Evolutionary conservation across 345 rosid species (phyloP), one percentile per base, ranked within the genome.

Genomic region (Raphanus sativus): DNA sequence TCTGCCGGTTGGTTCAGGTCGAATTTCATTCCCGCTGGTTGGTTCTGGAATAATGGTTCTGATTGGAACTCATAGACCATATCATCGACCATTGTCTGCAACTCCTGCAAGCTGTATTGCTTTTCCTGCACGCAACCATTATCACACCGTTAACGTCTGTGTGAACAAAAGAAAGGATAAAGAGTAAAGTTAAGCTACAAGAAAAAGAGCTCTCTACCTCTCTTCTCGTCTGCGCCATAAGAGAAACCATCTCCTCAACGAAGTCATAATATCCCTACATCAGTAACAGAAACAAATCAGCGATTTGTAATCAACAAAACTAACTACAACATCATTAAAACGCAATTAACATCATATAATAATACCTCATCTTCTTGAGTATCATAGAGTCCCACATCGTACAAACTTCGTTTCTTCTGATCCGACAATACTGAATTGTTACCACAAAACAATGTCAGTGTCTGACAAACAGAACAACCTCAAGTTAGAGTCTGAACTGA

Each of bases 81-180:
- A 0, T 91, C 99, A 69, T 80, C 66, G 9, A 95, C 87, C 98
- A 89, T 91, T 84, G 88, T 83, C 38, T 89, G 99, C 10, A 95
- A 84, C 69, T 95, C 99, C 82, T 90, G 97, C 38, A 95, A 86
- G 69, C 91, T 95, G 59, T 89, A 88, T n/a, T 89, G 91, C 91
- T 95, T 62, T 3, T 71, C 61, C 80, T 80, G 69, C 76, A 59
- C 55, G 59, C 38, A 13, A 70, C 30, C 36, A 63, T 24, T 12
- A 38, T 13, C 9, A 28, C 17, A 24, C 2, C 52, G 40, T 30
- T 28, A 45, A 34, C 36, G 28, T 12, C 2, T 0, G 21, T 0
- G 12, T 0, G 1, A 10, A 9, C 3, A 34, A 48, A 33, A 15
- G 0, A 16, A 13, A 64, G 0, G 36, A 2, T 4, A 24, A 13